These are phyloP conservation scores for Spathaspora gorwiae DNA, from an alignment of 805 yeast genomes.

Conservation along the genomic window DNA sequence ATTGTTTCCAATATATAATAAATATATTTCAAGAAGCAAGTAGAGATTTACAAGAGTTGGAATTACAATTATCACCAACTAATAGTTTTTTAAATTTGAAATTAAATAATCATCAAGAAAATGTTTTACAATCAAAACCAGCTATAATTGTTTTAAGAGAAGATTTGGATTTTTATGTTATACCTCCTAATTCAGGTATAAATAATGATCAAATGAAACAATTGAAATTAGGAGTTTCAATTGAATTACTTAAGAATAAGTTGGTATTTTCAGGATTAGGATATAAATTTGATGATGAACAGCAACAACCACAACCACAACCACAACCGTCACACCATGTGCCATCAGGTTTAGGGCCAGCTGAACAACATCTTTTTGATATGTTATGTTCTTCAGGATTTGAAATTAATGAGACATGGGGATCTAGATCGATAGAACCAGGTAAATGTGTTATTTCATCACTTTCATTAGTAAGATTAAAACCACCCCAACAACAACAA, in stretches of 20 bases:
- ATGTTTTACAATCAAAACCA: conserved; percentile 73
- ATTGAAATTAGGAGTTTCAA: conserved; percentile 72
- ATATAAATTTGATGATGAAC: conserved; percentile 25
- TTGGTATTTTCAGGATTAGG: conserved; percentile 81
- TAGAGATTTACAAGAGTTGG: conserved; percentile 39
- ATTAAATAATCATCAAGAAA: conserved; percentile 18
- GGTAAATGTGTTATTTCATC: conserved; percentile 84
- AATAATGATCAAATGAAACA: conserved; percentile 56
- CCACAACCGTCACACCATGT: not conserved
- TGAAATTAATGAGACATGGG: conserved; percentile 67
- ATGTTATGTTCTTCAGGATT: conserved; percentile 94
- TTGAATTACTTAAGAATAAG: conserved; percentile 50
- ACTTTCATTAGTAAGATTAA: conserved; percentile 64
- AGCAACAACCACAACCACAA: not conserved
- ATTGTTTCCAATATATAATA: conserved; percentile 80
- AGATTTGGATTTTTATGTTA: conserved; percentile 88
- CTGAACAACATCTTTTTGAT: conserved; percentile 90
- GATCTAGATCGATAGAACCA: conserved; percentile 83
- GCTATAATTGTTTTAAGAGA: conserved; percentile 89
- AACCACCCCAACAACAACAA: conserved; percentile 9
- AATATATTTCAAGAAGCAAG: conserved; percentile 68
- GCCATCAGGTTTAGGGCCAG: conserved; percentile 62
- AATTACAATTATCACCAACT: conserved; percentile 29
- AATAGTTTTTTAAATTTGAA: conserved; percentile 11
- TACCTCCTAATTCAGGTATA: conserved; percentile 65